Conservation (phyloP, 441 rosid species). For the Pelargonium fulgidum region DNA sequence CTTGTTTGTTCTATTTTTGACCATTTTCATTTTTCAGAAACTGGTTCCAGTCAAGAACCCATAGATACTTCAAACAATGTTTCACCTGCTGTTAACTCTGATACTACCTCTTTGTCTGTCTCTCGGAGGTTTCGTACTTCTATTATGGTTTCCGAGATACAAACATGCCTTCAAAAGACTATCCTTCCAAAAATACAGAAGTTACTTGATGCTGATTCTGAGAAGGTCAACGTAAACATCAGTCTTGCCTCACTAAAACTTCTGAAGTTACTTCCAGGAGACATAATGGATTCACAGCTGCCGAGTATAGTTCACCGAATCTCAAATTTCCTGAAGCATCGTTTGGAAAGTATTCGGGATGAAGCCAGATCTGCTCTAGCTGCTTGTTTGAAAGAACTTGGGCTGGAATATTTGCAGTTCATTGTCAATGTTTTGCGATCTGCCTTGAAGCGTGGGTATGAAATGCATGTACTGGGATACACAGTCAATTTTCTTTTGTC, state of each 20-base stretch:
- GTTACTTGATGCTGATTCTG: conserved; percentile 52
- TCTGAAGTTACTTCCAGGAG: conserved; percentile 82
- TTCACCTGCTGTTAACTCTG: conserved; percentile 18
- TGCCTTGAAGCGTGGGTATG: conserved; percentile 75
- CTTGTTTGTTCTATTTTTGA: conserved; percentile 73
- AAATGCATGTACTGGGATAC: conserved; percentile 86
- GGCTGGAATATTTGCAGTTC: conserved; percentile 71
- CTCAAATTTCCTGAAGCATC: conserved; percentile 67
- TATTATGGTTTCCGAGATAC: conserved; percentile 35
- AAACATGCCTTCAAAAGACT: conserved; percentile 48
- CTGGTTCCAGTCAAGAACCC: conserved; percentile 32
- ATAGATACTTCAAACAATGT: conserved; percentile 19
- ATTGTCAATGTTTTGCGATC: conserved; percentile 55
- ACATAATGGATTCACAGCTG: conserved; percentile 69
- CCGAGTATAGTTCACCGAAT: conserved; percentile 68
- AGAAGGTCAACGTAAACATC: conserved; percentile 59
- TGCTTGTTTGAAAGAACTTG: conserved; percentile 90
- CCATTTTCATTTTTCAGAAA: conserved; percentile 56
- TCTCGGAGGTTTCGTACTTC: conserved; percentile 21
- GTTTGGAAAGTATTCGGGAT: conserved; percentile 58
- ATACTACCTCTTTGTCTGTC: conserved; percentile 16
- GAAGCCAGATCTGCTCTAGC: conserved; percentile 84
- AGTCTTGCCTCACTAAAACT: conserved; percentile 73
- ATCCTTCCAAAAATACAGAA: conserved; percentile 71
- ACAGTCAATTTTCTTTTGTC: conserved; percentile 61